Base-by-base conservation (phyloP, 208 protist species). In the Entamoeba nuttalli region DNA sequence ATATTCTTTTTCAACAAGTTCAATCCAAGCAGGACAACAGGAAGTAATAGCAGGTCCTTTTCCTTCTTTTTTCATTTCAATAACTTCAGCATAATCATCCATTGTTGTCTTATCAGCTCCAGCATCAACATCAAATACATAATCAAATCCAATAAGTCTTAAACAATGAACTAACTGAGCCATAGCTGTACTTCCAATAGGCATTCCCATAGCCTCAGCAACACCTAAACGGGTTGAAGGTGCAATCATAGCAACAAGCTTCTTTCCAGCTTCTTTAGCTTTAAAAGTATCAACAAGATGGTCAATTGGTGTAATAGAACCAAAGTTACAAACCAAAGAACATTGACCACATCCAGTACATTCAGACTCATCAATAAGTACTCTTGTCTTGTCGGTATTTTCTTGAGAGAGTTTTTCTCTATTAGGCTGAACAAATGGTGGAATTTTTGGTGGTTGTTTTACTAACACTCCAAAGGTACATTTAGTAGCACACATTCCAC, bases 301-400 rank as follows among this genome's bases (percentile, higher is more conserved):
- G 7, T 94, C 41, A 7, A 96, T 94, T 93, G 96, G 96, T 3
- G 52, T 30, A 50, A 97, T 95, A 4, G 97, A 95, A 14, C 95
- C 96, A 41, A 95, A 93, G 25, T 96, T 96, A 94, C 97, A 97
- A 21, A 96, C 69, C 1, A 71, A 41, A n/a, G 96, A 95, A 96
- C 97, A 97, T 35, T 97, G 96, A 35, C 97, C 97, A 84, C 97
- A 97, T 25, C 94, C 96, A 94, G 97, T 97, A 94, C 97, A 97
- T n/a, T 9, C 95, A 51, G 55, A 69, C 0, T 97, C 93, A 14
- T 62, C 9, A 21, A 97, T 44, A 30, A 41, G 9, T 35, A 51
- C 41, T 48, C 73, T 50, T 25, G 35, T 50, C 41, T 50, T 50
- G 2, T 84, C 62, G 35, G 0, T 84, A 21, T 84, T 84, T 21